Evolutionary conservation across 768 basidiomycete species (phyloP).

Genomic region (Suillus variegatus): DNA sequence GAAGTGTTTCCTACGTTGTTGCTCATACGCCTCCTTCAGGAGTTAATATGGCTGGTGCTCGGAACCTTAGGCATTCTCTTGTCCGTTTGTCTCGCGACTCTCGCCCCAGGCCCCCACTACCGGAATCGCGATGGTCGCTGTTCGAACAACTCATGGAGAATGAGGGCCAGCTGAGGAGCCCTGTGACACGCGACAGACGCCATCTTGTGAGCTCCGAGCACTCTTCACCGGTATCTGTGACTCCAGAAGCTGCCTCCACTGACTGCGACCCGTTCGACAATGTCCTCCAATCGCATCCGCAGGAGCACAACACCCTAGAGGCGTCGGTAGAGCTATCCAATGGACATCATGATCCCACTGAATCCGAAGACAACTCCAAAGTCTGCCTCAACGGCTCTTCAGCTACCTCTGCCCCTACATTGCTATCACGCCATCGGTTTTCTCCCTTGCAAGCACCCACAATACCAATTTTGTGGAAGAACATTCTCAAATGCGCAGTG

Average conservation of each 20-base stretch:
- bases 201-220: conserved; percentile 3
- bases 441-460: conserved; percentile 30
- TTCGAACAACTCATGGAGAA: conserved; percentile 76
- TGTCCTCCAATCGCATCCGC: not conserved
- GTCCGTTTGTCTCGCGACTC: conserved; percentile 9
- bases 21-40: conserved; percentile 16
- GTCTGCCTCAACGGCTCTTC: conserved; percentile 16
- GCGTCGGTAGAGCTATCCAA: not conserved
- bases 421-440: conserved; percentile 14
- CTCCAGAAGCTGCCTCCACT: conserved; percentile 3
- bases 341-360: not conserved
- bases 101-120: conserved; percentile 16
- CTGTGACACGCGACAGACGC: conserved; percentile 9
- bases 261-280: not conserved
- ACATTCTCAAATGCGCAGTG: conserved; percentile 87
- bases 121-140: conserved; percentile 57
- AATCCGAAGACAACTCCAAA: conserved; percentile 14
- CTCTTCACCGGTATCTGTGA: conserved; percentile 8
- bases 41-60: conserved; percentile 16
- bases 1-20: conserved; percentile 10
- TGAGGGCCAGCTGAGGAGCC: conserved; percentile 44
- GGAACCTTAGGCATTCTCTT: conserved; percentile 19
- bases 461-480: conserved; percentile 56
- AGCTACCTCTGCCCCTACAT: conserved; percentile 10
- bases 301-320: not conserved